Evolutionary conservation across 345 rosid genomes (phyloP), one percentile per base, ranked within the genome.

Genomic region (Populus nigra): DNA sequence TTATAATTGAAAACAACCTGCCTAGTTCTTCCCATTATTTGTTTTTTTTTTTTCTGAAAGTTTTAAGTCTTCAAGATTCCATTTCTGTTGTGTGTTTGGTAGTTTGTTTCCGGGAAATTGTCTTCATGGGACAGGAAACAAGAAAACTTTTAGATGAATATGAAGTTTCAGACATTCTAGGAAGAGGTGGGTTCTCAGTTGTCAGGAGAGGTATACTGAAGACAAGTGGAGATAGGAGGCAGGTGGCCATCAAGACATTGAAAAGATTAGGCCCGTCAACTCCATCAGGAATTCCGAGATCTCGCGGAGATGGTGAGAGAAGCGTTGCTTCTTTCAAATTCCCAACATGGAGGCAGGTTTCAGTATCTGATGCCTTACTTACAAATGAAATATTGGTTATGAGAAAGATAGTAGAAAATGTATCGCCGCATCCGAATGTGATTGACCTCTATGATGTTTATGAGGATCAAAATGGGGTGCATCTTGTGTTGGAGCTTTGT

Each of bases 141-240:
- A 87, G 82, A 74, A 87, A 79, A 39, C 82, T 90, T 23, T 66
- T 77, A 0, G 92, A 86, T 50, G 92, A 89, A 71, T 89, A 90
- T 66, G 90, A 86, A 79, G 83, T 90, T 25, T 53, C 77, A 3
- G 87, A 84, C 45, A 80, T 89, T 72, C 78, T 90, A 9, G 91
- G 92, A 5, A 82, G 86, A 77, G 94, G 92, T 55, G 94, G 94
- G 23, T 90, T 90, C 82, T 90, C 94, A 3, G 89, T 90, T 20
- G 94, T 90, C 15, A 88, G 90, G 73, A 88, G 50, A 71, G 94
- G 92, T 0, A 74, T 88, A 27, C 73, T 65, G 59, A 88, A 78
- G 74, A 59, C 77, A 9, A n/a, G 82, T 2, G 86, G 70, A 13
- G 87, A 80, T 16, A 43, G 67, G n/a, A 74, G 35, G 36, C 76